These are phyloP conservation scores for Monilinia laxa DNA, from an alignment of 2,329 filamentous ascomycete genomes.

Conservation along the genomic window DNA sequence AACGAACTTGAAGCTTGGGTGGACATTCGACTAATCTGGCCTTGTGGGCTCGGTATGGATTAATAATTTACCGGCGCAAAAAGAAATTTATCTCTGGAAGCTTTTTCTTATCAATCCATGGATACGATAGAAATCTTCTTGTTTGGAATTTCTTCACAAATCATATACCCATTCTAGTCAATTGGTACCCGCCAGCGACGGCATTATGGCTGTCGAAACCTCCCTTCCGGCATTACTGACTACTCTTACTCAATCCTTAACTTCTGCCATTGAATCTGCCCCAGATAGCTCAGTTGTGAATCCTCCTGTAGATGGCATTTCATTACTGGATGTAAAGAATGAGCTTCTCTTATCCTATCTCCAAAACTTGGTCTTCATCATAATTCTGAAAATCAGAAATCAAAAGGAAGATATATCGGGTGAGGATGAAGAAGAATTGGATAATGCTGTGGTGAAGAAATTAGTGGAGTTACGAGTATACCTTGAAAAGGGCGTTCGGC, in stretches of 20 bases:
- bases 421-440: constrained; percentile 46
- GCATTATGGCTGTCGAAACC: constrained; percentile 49
- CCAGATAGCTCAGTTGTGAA: constrained; percentile 62
- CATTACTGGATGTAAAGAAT: constrained; percentile 92
- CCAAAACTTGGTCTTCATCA: constrained; percentile 87
- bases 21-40: constrained; percentile 15
- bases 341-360: constrained; percentile 96
- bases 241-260: constrained; percentile 57
- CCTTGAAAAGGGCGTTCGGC: constrained; percentile 86
- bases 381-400: constrained; percentile 76
- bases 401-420: constrained; percentile 37
- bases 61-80: constrained; percentile 27
- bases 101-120: constrained; percentile 2
- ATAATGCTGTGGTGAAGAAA: constrained; percentile 74
- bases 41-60: constrained; percentile 21
- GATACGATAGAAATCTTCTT: constrained; percentile 16
- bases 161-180: neutral
- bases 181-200: constrained; percentile 4
- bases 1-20: neutral
- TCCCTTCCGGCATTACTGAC: constrained; percentile 53
- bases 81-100: constrained; percentile 19
- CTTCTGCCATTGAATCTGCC: constrained; percentile 63
- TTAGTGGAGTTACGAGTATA: constrained; percentile 91
- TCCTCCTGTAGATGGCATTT: constrained; percentile 83
- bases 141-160: neutral